phyloP scores from a whole-genome alignment of 495 filamentous ascomycete genomes.

The Xylaria cubensis region DNA sequence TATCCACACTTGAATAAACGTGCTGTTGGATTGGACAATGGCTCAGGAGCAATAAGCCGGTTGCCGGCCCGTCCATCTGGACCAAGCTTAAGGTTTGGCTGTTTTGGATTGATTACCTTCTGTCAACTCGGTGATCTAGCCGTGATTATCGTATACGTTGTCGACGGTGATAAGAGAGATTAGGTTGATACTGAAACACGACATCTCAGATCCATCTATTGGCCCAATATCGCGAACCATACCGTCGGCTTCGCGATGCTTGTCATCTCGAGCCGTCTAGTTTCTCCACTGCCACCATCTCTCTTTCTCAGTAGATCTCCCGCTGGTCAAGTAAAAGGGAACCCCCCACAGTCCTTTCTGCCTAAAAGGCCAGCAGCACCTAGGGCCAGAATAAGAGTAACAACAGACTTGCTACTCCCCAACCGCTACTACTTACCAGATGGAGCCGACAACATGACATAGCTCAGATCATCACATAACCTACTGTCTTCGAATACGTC shows the following conservation, averaged over 20 bases:
- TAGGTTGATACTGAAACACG: not conserved
- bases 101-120: slow-evolving; percentile 20
- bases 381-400: not conserved
- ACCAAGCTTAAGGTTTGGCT: not conserved
- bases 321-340: not conserved
- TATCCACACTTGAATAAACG: not conserved
- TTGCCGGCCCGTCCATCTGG: slow-evolving; percentile 16
- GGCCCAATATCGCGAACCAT: slow-evolving; percentile 7
- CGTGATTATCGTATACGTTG: not conserved
- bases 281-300: not conserved
- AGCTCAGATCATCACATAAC: slow-evolving; percentile 1
- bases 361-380: not conserved
- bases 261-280: not conserved
- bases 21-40: slow-evolving; percentile 9
- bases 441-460: not conserved
- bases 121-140: slow-evolving; percentile 2
- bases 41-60: not conserved
- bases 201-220: not conserved
- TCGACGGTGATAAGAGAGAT: not conserved
- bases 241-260: slow-evolving; percentile 2
- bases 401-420: not conserved
- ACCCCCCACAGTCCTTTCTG: not conserved
- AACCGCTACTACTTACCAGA: not conserved
- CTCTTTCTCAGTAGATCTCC: not conserved
- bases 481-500: slow-evolving; percentile 1